Evolutionary conservation across 345 rosid species (phyloP).

Genomic region (Cardamine resedifolia): DNA sequence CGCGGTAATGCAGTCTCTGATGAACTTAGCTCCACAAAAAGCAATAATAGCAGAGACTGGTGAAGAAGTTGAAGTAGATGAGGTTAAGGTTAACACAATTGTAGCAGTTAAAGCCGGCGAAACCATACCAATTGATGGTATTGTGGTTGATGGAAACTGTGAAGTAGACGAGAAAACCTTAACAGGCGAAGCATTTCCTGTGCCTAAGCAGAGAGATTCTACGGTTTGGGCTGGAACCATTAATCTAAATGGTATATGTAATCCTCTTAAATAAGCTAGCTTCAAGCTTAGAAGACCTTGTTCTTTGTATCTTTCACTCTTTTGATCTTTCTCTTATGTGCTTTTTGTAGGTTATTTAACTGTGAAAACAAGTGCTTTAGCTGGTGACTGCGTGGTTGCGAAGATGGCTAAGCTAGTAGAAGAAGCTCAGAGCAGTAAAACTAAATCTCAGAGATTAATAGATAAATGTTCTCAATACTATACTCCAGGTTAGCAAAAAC

Average conservation of each 20-base stretch:
- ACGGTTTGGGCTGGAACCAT: conserved; percentile 92
- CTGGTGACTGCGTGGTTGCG: conserved; percentile 83
- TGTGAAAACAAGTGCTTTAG: conserved; percentile 73
- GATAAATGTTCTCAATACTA: conserved; percentile 75
- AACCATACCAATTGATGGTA: conserved; percentile 83
- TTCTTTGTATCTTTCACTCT: background rate
- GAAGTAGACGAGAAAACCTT: conserved; percentile 92
- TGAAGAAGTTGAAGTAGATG: conserved; percentile 74
- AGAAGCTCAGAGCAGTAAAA: conserved; percentile 88
- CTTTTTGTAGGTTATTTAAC: conserved; percentile 60
- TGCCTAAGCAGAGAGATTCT: conserved; percentile 65
- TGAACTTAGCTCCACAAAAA: conserved; percentile 78
- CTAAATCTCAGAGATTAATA: conserved; percentile 68
- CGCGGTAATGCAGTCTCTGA: conserved; percentile 75
- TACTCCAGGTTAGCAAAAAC: conserved; percentile 63
- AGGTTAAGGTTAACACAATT: conserved; percentile 60
- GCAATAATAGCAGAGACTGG: conserved; percentile 85
- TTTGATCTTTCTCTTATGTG: background rate
- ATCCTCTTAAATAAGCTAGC: background rate
- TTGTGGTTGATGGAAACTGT: conserved; percentile 74
- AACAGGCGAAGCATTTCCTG: conserved; percentile 92
- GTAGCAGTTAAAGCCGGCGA: conserved; percentile 87
- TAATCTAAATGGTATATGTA: conserved; percentile 62
- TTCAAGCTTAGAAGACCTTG: background rate
- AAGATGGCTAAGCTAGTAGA: conserved; percentile 93